These are phyloP conservation scores for Fusarium euwallaceae DNA, from an alignment of 2,329 filamentous ascomycete species.

Conservation along the genomic window DNA sequence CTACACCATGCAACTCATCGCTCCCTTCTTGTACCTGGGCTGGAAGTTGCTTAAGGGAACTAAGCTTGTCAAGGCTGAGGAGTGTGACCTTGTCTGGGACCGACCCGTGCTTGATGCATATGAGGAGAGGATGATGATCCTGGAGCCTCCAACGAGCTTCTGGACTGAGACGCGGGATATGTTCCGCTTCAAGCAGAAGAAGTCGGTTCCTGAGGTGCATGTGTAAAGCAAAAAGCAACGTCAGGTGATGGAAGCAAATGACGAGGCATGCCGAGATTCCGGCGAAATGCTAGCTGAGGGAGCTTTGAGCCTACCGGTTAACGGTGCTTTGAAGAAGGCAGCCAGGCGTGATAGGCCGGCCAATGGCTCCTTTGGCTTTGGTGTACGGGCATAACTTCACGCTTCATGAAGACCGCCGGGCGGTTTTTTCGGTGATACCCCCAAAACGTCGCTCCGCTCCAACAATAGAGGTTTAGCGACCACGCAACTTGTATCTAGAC, in stretches of 20 bases:
- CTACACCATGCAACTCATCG: conserved; percentile 64
- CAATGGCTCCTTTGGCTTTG: background rate
- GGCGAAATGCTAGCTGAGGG: background rate
- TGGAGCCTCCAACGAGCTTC: conserved; percentile 58
- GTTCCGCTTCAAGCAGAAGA: conserved; percentile 32
- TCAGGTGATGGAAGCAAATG: background rate
- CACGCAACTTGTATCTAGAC: background rate
- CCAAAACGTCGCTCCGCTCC: background rate
- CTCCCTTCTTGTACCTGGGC: conserved; percentile 60
- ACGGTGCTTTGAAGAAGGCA: background rate
- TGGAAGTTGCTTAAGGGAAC: conserved; percentile 73
- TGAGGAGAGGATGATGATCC: conserved; percentile 53
- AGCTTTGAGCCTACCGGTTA: background rate
- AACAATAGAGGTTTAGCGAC: background rate
- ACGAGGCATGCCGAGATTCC: background rate
- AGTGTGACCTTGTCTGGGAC: conserved; percentile 69
- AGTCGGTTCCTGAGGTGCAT: conserved; percentile 20
- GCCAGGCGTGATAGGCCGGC: background rate
- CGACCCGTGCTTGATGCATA: conserved; percentile 65
- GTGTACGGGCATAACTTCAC: background rate
- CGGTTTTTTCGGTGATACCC: conserved; percentile 2
- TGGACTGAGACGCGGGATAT: conserved; percentile 34
- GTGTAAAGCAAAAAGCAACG: conserved; percentile 10
- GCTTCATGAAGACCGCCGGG: background rate
- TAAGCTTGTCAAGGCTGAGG: conserved; percentile 59